Base-by-base conservation (phyloP, 2,329 filamentous ascomycete genomes). In the Westerdykella sp. region DNA sequence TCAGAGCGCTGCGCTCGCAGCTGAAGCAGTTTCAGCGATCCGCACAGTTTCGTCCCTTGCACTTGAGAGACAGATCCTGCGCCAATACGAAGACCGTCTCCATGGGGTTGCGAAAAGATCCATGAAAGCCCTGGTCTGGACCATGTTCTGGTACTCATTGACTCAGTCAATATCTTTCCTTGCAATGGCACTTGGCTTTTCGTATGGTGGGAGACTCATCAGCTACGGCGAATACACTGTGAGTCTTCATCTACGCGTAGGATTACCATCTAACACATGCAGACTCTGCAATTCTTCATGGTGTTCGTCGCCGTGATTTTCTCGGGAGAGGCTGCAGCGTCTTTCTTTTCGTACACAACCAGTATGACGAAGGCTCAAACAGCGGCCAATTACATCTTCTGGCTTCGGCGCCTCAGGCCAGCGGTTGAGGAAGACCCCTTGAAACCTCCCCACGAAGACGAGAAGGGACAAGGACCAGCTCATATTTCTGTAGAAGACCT, bases 361-460 rank as follows among this genome's bases (percentile, higher is more conserved):
- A 91, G 96, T 56, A 94, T 97, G 86, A 87, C 89, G 53, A 97
- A 97, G 70, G 90, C 93, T 0, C 75, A 95, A n/a, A 85, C 89
- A 45, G 87, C 91, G 1, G 88, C 90, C 3, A 73, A 74, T 45
- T 73, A 73, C 46, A 57, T 73, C 9, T 65, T 73, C 23, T 69
- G 69, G 67, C 57, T 74, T 3, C 62, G 69, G 2, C 61, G 63
- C 5, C 45, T 67, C 21, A 58, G 59, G 13, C 59, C 69, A 2
- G 60, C 56, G 21, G 67, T 72, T 21, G 48, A 60, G 42, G 69
- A 71, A 46, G 57, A 63, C 12, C 35, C 53, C n/a, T 56, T 53
- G 1, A 61, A 56, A 25, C 57, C 56, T 25, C 60, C 63, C 1
- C 55, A 56, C 18, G 58, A 67, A 12, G 59, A 67, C 34, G 50